These are phyloP conservation scores for Astrephomene gubernaculifera DNA, from an alignment of 139 green algal species.

Conservation along the genomic window DNA sequence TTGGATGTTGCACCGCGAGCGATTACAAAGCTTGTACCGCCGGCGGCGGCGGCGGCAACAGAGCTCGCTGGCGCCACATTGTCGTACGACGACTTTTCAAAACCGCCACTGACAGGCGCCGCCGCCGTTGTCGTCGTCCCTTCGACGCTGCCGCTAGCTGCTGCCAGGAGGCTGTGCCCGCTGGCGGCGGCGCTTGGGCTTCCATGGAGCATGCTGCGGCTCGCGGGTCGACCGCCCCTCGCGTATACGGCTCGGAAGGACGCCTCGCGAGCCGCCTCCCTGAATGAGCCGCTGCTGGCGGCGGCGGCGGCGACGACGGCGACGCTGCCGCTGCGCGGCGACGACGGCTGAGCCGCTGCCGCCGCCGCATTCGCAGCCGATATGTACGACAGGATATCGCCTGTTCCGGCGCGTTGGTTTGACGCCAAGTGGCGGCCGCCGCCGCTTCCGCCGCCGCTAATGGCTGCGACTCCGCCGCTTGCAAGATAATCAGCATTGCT, in stretches of 20 bases:
- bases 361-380: neutral
- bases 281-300: neutral
- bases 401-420: too few relatives aligned
- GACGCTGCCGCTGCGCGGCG: neutral
- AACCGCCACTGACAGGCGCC: too few relatives aligned
- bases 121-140: neutral
- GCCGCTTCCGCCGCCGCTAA: neutral
- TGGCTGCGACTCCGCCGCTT: too few relatives aligned
- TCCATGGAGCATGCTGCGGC: neutral
- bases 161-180: neutral
- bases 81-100: neutral
- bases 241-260: slow-evolving; percentile 35
- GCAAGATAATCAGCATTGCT: too few relatives aligned
- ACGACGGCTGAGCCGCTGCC: neutral
- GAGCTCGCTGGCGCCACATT: neutral
- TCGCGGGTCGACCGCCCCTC: neutral
- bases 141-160: neutral
- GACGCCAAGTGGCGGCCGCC: neutral
- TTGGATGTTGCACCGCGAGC: slow-evolving; percentile 9
- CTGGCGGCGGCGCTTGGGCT: neutral
- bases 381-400: too few relatives aligned
- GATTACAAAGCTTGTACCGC: neutral
- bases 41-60: neutral
- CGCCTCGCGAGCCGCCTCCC: neutral
- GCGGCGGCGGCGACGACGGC: neutral